Evolutionary conservation across 2,329 filamentous ascomycete species (phyloP), one percentile per base, ranked within the genome.

Genomic region (Chalara sp.): DNA sequence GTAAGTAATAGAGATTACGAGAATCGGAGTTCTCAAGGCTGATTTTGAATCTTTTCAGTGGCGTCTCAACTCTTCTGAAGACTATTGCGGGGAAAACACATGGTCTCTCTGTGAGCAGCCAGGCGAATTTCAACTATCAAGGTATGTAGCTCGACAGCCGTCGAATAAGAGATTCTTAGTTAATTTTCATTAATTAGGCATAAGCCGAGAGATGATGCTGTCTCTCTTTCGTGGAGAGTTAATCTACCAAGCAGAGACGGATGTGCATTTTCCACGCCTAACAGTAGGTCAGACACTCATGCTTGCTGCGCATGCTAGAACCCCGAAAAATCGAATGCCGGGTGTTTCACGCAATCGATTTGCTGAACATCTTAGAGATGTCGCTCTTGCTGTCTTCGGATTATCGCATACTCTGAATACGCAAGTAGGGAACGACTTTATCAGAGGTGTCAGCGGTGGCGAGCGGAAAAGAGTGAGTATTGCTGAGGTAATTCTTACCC

Each of bases 391-490:
- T 29, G 67, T 84, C 0, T 88, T 87, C 59, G 85, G 85, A 58
- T 78, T 89, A 32, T 80, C 80, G 40, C 84, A 89, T 60, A 86
- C 84, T 0, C 74, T 84, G 60, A 76, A 83, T 53, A 89, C 86
- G 8, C 84, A 81, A 57, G 84, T 91, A 6, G 87, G 87, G 12
- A 82, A 88, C 53, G 84, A 88, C 58, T 80, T 84, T 45, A 74
- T 89, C 11, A 80, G 58, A 43, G 87, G 87, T 43, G 78, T 87
- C 0, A 83, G 78, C 5, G 84, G 84, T 29, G 83, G 83, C 32
- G 83, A 87, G 63, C 73, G 83, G 51, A 89, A 93, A 70, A 82
- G 89, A 62, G 87, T 92, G 3, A 87, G 82, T 13, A 89, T 92
- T 55, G 86, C 85, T 1, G 87, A 92, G 66, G 87, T 87, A 54